phyloP scores from a whole-genome alignment of 2,329 filamentous ascomycete genomes.

The Colletotrichum musicola region DNA sequence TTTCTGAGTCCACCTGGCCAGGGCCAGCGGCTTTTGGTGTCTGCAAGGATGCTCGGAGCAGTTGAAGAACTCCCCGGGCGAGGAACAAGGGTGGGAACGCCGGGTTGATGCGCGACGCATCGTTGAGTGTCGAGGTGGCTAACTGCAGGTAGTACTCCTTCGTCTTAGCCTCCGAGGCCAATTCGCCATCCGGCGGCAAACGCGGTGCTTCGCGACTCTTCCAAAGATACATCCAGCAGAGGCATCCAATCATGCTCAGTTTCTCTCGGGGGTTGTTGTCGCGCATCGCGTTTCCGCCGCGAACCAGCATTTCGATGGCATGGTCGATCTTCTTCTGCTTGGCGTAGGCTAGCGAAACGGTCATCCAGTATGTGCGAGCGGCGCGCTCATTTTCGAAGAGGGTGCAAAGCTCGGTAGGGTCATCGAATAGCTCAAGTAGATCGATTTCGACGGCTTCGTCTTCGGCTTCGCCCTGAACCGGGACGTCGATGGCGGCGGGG shows the following conservation, averaged over 20 bases:
- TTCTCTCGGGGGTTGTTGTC: conserved; percentile 82
- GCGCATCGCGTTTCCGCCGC: conserved; percentile 79
- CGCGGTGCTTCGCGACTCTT: conserved; percentile 85
- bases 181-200: conserved; percentile 71
- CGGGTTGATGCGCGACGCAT: conserved; percentile 93
- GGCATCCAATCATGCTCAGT: conserved; percentile 83
- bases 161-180: conserved; percentile 81
- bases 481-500: conserved; percentile 74
- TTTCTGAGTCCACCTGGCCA: conserved; percentile 76
- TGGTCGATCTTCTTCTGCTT: conserved; percentile 96
- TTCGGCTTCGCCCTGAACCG: conserved; percentile 73
- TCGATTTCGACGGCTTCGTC: conserved; percentile 91
- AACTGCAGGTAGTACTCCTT: conserved; percentile 94
- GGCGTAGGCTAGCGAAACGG: conserved; percentile 95
- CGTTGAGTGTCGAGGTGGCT: conserved; percentile 92
- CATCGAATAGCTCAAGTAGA: conserved; percentile 89
- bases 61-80: conserved; percentile 88
- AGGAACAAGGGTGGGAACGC: conserved; percentile 92
- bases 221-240: conserved; percentile 92
- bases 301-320: conserved; percentile 78
- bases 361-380: conserved; percentile 95
- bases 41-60: conserved; percentile 88
- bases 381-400: conserved; percentile 95
- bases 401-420: conserved; percentile 94
- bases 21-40: conserved; percentile 77